A percentile compares a stretch with the other conserved stretches of the same genome.
phyloP scores from a whole-genome alignment of 2,329 filamentous ascomycete species.

The Aspergillus ochraceoroseus region DNA sequence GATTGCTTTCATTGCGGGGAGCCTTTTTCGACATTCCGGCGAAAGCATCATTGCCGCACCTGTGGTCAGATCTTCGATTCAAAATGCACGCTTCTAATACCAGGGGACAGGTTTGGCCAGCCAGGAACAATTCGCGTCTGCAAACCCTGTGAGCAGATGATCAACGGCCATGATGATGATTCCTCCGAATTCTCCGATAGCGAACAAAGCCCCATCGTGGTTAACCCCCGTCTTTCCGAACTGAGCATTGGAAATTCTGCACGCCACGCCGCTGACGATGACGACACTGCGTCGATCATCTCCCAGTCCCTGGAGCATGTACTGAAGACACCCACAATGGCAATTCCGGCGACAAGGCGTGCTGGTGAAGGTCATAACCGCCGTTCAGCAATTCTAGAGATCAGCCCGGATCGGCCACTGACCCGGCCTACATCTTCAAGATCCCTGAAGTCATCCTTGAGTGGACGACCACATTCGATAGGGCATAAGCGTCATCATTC shows the following conservation, averaged over 20 bases:
- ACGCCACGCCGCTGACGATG: conserved; percentile 45
- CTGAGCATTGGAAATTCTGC: conserved; percentile 49
- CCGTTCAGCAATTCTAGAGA: conserved; percentile 84
- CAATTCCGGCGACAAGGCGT: conserved; percentile 60
- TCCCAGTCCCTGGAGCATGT: conserved; percentile 47
- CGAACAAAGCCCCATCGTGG: conserved; percentile 58
- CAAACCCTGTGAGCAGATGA: conserved; percentile 85
- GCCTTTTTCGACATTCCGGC: conserved; percentile 84
- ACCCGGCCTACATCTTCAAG: conserved; percentile 90
- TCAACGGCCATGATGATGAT: conserved; percentile 82
- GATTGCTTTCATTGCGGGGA: conserved; percentile 92
- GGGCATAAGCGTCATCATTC: conserved; percentile 82
- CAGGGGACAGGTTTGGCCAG: conserved; percentile 82
- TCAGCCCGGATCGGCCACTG: conserved; percentile 70
- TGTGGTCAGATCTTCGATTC: conserved; percentile 99
- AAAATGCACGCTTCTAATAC: conserved; percentile 88
- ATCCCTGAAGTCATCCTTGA: conserved; percentile 70
- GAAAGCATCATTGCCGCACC: conserved; percentile 90
- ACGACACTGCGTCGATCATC: conserved; percentile 45
- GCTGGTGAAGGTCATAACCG: conserved; percentile 71
- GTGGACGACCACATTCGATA: conserved; percentile 68
- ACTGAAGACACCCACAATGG: conserved; percentile 56
- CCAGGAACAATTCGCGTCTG: conserved; percentile 80
- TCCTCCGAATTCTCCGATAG: conserved; percentile 88
- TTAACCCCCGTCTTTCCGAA: conserved; percentile 56